These are phyloP conservation scores for Penicillium malachiteum DNA, from an alignment of 495 filamentous ascomycete species.

Conservation along the genomic window DNA sequence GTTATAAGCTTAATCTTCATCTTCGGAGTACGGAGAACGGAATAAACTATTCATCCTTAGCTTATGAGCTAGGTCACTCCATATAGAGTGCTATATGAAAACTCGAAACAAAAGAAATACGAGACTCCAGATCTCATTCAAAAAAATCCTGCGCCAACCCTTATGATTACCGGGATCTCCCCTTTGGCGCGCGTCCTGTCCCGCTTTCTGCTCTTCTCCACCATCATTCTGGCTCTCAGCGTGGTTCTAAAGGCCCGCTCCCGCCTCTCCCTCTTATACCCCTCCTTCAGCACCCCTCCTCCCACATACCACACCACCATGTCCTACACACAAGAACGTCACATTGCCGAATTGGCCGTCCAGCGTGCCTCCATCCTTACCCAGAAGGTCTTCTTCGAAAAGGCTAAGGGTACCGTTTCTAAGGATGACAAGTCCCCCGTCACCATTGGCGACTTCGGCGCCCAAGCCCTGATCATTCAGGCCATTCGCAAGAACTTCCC, in stretches of 20 bases:
- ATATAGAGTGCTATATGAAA: too few relatives aligned
- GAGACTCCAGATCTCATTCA: not conserved
- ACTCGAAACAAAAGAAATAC: too few relatives aligned
- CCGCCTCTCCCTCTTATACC: slow-evolving; percentile 41
- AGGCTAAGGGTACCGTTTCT: slow-evolving; percentile 86
- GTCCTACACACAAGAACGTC: slow-evolving; percentile 76
- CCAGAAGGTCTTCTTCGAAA: slow-evolving; percentile 87
- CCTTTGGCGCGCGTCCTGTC: slow-evolving; percentile 33
- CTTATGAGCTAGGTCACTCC: too few relatives aligned
- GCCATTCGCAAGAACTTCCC: slow-evolving; percentile 90
- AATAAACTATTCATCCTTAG: too few relatives aligned
- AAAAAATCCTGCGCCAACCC: not conserved
- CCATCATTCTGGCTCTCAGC: slow-evolving; percentile 51
- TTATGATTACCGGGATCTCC: not conserved
- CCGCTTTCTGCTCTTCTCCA: slow-evolving; percentile 41
- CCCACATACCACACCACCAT: slow-evolving; percentile 37
- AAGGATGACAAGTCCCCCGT: slow-evolving; percentile 96
- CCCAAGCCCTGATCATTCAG: slow-evolving; percentile 91
- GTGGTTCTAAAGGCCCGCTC: slow-evolving; percentile 45
- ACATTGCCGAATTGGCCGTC: slow-evolving; percentile 86
- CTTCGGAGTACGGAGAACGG: too few relatives aligned
- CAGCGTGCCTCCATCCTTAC: slow-evolving; percentile 87
- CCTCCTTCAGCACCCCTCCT: slow-evolving; percentile 26
- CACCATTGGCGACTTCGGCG: slow-evolving; percentile 96
- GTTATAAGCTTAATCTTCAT: too few relatives aligned